Base-by-base conservation (phyloP, 2,329 filamentous ascomycete species). In the Phyllosticta citrichinensis region DNA sequence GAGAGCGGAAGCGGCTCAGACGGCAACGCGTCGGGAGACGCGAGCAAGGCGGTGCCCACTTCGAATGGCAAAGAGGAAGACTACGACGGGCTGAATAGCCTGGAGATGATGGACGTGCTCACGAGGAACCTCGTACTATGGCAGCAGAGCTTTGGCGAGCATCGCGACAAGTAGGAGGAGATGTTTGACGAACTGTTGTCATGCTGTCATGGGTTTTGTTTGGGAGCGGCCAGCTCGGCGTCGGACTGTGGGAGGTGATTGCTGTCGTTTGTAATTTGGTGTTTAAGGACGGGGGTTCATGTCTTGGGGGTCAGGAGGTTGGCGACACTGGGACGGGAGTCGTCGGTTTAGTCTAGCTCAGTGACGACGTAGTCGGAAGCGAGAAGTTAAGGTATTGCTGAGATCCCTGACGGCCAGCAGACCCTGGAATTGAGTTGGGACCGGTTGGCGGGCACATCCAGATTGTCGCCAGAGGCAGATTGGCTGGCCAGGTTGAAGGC, bases 51-150 rank as follows among this genome's bases (percentile, higher is more conserved):
- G 66, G 51, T 6, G 3, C 60, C 64, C 54, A 25, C 35, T 61
- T 54, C 35, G 60, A 60, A 63, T 65, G 12, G 68, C 47, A 63
- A 64, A 52, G 70, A 69, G 67, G 82, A 86, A 1, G 57, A 62
- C 52, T 96, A 96, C 73, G 89, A 87, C 66, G 83, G 87, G 9
- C 77, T 96, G 65, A 88, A 79, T 62, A 91, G 87, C 66, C 79
- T 89, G 65, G 89, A 95, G 74, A 95, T 96, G 89, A 95, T 95
- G 89, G 91, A 95, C 71, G 81, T 85, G 66, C 75, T 96, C 71
- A 92, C 88, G 63, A 82, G 88, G 64, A 86, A 91, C 71, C 81
- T 96, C 68, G 83, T 93, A 66, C 87, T 88, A 68, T 96, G 90
- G 90, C 90, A 96, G 75, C 87, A 87, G 54, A 71, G 19, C 14